Conservation (phyloP, 352 stramenopile genomes). For the Bremia lactucae region DNA sequence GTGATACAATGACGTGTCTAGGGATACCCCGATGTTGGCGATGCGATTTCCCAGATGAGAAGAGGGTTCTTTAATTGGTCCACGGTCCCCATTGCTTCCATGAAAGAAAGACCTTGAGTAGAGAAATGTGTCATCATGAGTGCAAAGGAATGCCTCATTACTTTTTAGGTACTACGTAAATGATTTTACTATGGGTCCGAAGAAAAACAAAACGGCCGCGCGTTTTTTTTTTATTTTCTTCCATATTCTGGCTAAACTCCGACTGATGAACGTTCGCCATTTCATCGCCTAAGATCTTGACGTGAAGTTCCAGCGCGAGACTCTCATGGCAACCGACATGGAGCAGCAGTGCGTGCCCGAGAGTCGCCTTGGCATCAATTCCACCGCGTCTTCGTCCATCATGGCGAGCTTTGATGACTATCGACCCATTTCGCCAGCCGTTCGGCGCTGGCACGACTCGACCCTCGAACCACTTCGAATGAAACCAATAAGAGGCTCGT, state of each 20-base stretch:
- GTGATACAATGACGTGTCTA: no score
- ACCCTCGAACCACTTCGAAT: constrained; percentile 8
- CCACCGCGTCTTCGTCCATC: background rate
- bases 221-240: no score
- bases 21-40: no score
- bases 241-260: constrained; percentile 17
- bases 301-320: background rate
- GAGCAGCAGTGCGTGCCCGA: constrained; percentile 22
- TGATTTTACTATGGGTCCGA: no score
- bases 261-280: constrained; percentile 22
- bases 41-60: no score
- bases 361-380: constrained; percentile 6
- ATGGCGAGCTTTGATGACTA: constrained; percentile 4
- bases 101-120: no score
- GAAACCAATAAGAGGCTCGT: constrained; percentile 13
- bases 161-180: no score
- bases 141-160: no score
- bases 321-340: constrained; percentile 16
- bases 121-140: no score
- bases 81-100: no score
- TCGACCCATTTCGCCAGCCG: constrained; percentile 4
- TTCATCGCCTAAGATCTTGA: constrained; percentile 8
- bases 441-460: constrained; percentile 12
- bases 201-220: no score
- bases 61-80: no score